Evolutionary conservation across 345 rosid genomes (phyloP), one percentile per base, ranked within the genome.

Genomic region (Kernera saxatilis): DNA sequence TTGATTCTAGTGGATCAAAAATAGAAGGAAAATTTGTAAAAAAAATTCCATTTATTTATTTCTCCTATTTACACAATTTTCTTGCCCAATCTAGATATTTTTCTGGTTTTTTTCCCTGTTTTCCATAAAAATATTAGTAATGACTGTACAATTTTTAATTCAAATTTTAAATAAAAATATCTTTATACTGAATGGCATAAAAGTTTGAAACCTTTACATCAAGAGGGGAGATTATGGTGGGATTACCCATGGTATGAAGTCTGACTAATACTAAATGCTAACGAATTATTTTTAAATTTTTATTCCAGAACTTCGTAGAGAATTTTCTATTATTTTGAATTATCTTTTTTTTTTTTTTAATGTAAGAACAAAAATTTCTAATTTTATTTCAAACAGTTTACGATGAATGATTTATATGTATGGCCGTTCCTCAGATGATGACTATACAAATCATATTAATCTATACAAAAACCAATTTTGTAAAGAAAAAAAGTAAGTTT

Each of bases 361-460:
- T 8, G 2, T 44, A 59, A 29, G 58, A 50, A 14, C 25, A 60
- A 52, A 49, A 71, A 0, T 26, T 40, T 71, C n/a, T 19, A 61
- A 39, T 29, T 21, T 61, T 40, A 32, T 40, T 62, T 35, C 17
- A 43, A 25, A 46, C 25, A 44, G 15, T 44, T 54, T 11, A 71
- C 12, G 43, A 61, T 23, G 60, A 52, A 52, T 72, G 76, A 23
- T 52, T 41, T 41, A 49, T 59, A 59, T 27, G 49, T 46, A 48
- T 39, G 41, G 2, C 0, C 1, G 55, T 56, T 56, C 45, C 53
- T 61, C 37, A 27, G 4, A 23, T 48, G 39, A 59, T 57, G 54
- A 50, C 78, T 74, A 58, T 74, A 74, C 73, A 74, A 74, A 67
- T 74, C 72, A 67, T 74, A 49, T 58, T 57, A 64, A 73, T 73